A percentile compares a stretch with the other conserved stretches of the same genome.
phyloP scores from a whole-genome alignment of 2,329 filamentous ascomycete species.

The Aurifilum marmelostoma region DNA sequence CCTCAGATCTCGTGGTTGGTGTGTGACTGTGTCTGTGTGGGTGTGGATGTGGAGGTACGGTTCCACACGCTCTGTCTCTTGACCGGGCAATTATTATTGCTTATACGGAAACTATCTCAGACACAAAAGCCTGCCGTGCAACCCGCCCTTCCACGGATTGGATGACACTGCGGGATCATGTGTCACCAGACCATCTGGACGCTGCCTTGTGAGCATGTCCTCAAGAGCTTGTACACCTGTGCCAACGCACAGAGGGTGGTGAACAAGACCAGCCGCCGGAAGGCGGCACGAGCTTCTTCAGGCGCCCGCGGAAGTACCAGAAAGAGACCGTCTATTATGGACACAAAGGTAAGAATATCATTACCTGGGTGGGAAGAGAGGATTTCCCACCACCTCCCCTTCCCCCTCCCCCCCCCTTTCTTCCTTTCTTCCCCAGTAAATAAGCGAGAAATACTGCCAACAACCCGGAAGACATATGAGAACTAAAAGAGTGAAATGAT shows the following conservation, averaged over 20 bases:
- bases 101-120: background rate
- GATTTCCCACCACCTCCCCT: too few species aligned
- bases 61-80: background rate
- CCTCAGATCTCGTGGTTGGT: background rate
- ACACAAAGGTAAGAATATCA: background rate
- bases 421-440: too few species aligned
- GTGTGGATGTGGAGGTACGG: too few species aligned
- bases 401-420: too few species aligned
- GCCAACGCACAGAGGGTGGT: background rate
- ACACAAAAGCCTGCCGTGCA: background rate
- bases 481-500: rapidly evolving
- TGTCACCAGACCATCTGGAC: background rate
- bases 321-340: background rate
- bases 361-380: too few species aligned
- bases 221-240: background rate
- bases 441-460: too few species aligned
- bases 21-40: too few species aligned
- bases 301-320: too few species aligned
- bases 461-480: too few species aligned
- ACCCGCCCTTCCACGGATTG: background rate
- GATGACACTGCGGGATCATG: background rate
- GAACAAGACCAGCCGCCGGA: too few species aligned
- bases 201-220: background rate
- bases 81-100: background rate
- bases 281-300: background rate